These are phyloP conservation scores for Boletellus sp. DNA, from an alignment of 1,284 basidiomycete genomes.

Conservation along the genomic window DNA sequence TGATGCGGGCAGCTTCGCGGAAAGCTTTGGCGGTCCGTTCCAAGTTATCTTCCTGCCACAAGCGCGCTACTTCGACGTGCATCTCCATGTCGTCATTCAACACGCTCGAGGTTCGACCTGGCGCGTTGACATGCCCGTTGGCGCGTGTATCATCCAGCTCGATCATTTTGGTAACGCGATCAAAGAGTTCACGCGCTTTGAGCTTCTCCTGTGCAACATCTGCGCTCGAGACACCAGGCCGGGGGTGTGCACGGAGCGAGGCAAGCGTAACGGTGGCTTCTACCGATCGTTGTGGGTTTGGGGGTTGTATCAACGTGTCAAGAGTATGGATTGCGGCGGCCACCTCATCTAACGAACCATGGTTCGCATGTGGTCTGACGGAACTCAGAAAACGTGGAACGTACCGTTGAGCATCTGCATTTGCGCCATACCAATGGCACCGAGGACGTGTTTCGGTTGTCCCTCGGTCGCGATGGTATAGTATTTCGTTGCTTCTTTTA, in stretches of 20 bases:
- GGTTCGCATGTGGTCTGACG: background rate
- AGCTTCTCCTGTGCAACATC: slow-evolving; percentile 70
- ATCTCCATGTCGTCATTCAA: slow-evolving; percentile 70
- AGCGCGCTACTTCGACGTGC: slow-evolving; percentile 79
- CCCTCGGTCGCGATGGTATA: slow-evolving; percentile 75
- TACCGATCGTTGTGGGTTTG: slow-evolving; percentile 58
- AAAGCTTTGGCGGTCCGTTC: slow-evolving; percentile 73
- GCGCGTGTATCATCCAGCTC: slow-evolving; percentile 49
- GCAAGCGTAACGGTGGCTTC: slow-evolving; percentile 90
- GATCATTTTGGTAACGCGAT: slow-evolving; percentile 67
- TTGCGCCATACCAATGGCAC: slow-evolving; percentile 82
- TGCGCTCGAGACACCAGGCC: slow-evolving; percentile 70
- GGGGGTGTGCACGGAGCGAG: slow-evolving; percentile 75
- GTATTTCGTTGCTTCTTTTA: slow-evolving; percentile 63
- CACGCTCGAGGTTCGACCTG: slow-evolving; percentile 23
- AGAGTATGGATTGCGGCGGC: slow-evolving; percentile 83
- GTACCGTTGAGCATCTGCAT: slow-evolving; percentile 78
- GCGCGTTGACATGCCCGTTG: slow-evolving; percentile 35
- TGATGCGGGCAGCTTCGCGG: slow-evolving; percentile 66
- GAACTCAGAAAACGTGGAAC: slow-evolving; percentile 11
- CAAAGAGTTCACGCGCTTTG: slow-evolving; percentile 78
- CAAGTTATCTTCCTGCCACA: slow-evolving; percentile 81
- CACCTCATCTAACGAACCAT: slow-evolving; percentile 54
- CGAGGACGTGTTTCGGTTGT: slow-evolving; percentile 71
- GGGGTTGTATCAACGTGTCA: slow-evolving; percentile 71